phyloP scores from a whole-genome alignment of 345 rosid species.

The Nephelium lappaceum region DNA sequence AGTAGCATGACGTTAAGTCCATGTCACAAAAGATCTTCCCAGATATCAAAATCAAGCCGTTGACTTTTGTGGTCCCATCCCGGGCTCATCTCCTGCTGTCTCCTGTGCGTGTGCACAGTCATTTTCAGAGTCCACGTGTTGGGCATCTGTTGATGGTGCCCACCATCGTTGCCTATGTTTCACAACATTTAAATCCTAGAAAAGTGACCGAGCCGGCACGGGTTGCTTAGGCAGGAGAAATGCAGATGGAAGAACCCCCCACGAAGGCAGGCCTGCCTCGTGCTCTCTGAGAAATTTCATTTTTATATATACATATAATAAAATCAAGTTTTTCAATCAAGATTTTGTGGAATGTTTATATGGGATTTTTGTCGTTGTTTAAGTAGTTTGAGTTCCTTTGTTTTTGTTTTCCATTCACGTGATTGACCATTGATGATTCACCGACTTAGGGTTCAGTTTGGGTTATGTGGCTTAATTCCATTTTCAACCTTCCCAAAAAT shows the following conservation, averaged over 20 bases:
- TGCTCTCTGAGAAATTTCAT: conserved; percentile 20
- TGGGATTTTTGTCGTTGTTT: conserved; percentile 19
- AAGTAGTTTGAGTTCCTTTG: not conserved
- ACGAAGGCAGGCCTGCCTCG: conserved; percentile 24
- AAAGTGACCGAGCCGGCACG: not conserved
- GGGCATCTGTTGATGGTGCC: not conserved
- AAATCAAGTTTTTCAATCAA: not conserved
- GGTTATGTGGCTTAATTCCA: not conserved
- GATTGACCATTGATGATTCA: conserved; percentile 13
- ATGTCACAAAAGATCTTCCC: not conserved
- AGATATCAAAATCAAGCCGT: not conserved
- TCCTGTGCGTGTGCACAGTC: conserved; percentile 21
- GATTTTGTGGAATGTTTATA: conserved; percentile 26
- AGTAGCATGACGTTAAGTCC: not conserved
- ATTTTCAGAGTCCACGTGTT: conserved; percentile 24
- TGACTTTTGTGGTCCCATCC: conserved; percentile 25
- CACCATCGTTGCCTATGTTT: not conserved
- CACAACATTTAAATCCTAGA: not conserved
- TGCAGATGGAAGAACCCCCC: conserved; percentile 14
- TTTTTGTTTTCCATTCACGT: not conserved
- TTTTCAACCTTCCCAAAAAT: not conserved
- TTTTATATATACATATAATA: too few relatives aligned
- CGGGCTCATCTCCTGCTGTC: conserved; percentile 33
- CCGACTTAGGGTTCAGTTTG: not conserved
- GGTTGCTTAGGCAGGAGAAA: conserved; percentile 27